Base-by-base conservation (phyloP, 306 rosid species). In the Lagenaria siceraria region DNA sequence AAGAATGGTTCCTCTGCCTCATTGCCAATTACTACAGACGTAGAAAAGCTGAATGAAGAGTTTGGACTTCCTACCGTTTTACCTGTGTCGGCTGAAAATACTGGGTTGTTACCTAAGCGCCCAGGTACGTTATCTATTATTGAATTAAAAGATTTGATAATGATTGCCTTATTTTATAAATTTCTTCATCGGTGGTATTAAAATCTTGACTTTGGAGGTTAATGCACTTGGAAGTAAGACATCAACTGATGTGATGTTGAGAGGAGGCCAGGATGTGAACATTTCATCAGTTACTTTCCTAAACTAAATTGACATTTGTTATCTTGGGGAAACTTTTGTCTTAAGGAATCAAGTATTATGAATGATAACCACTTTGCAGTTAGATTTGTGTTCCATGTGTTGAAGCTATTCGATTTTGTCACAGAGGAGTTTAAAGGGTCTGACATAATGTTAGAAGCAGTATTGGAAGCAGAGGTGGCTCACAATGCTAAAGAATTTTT, bases 401-500 rank as follows among this genome's bases (percentile, higher is more conserved):
- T 66, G 12, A 69, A 40, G 55, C 13, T 22, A 43, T 25, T 54
- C 35, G 9, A 36, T 36, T 43, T 77, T 87, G 59, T 85, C 83
- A 78, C 88, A 90, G 97, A 78, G 61, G 85, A 85, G 40, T 80
- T 79, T 74, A 84, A 72, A 48, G 98, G 97, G 81, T 90, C 94
- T 38, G 94, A 91, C 80, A 66, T 90, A 79, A 84, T 93, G 60
- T 85, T 87, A 78, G 97, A 92, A 87, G 98, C 97, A 51, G 77
- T 90, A 46, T 54, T 92, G 82, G 97, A 91, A 89, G 91, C 98
- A 83, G 96, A 92, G 80, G 93, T 94, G 54, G 96, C 97, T 65
- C 90, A 58, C 74, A 92, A 77, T 3, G 96, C 97, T 78, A 92
- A 95, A 84, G 89, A 92, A 55, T 92, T 92, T 88, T 88, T 92